Evolutionary conservation across 306 rosid species (phyloP), one percentile per base, ranked within the genome.

Genomic region (Chamaecrista fasciculata): DNA sequence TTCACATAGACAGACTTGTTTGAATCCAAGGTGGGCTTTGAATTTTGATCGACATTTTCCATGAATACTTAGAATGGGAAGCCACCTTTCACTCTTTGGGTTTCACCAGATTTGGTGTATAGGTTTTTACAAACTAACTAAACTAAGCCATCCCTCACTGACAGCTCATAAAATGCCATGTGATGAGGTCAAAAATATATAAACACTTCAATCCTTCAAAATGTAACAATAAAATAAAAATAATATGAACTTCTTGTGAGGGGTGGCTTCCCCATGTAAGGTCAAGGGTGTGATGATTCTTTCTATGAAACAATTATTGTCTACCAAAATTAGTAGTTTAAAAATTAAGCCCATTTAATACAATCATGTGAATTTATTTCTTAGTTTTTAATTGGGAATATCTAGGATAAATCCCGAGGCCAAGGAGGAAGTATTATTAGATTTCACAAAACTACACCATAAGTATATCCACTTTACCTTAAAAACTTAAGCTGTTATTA

Each of bases 1-100:
- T 75, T 60, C 71, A 63, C 33, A 19, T 79, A 31, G 48, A 50
- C 36, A 47, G 44, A 48, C 72, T 69, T 77, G 72, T 67, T 75
- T 53, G 85, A 82, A 82, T 84, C 90, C 88, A 52, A 82, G 69
- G 83, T 63, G 81, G 83, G n/a, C n/a, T n/a, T n/a, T n/a, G n/a
- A n/a, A n/a, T 68, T 82, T 84, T 79, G 78, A 73, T 76, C 79
- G 39, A 75, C 76, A 55, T 71, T 70, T 78, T 72, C 80, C 72
- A 74, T 66, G 81, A 66, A 75, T 69, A 70, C 76, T 83, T 66
- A 74, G 81, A 79, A 72, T 76, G 8, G 61, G 73, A 72, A 53
- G 67, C 56, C 72, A 72, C 14, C 14, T 29, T 57, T 57, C 62
- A 29, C n/a, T n/a, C n/a, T n/a, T n/a, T 2, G 5, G 46, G 74